These are phyloP conservation scores for Metschnikowia anglica DNA, from an alignment of 805 yeast genomes.

Conservation along the genomic window DNA sequence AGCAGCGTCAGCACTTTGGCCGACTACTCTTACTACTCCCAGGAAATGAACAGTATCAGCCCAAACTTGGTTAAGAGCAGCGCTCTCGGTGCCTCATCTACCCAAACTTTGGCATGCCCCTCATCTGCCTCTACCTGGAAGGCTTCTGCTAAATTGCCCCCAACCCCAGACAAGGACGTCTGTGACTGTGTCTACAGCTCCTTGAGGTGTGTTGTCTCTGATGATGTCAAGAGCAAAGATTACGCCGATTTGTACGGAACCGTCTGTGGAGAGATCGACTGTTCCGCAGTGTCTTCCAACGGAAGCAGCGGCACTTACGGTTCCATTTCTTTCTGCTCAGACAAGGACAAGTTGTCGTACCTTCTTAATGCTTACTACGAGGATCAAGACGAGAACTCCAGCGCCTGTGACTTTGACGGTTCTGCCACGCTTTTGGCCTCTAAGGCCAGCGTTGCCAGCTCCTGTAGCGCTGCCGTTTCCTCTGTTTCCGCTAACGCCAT, in stretches of 20 bases:
- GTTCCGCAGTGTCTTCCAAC: slow-evolving; percentile 60
- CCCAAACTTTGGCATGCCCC: slow-evolving; percentile 58
- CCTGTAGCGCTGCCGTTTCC: slow-evolving; percentile 30
- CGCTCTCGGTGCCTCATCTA: slow-evolving; percentile 24
- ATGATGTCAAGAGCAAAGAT: slow-evolving; percentile 52
- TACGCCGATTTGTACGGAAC: slow-evolving; percentile 57
- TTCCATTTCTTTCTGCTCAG: slow-evolving; percentile 67
- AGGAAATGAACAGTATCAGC: slow-evolving; percentile 34
- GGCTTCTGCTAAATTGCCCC: slow-evolving; percentile 70
- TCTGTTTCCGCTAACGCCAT: slow-evolving; percentile 20
- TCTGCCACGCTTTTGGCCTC: slow-evolving; percentile 49
- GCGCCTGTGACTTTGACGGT: slow-evolving; percentile 32
- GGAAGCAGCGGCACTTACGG: slow-evolving; percentile 71
- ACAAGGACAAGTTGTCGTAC: slow-evolving; percentile 63
- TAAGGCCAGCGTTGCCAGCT: slow-evolving; percentile 28
- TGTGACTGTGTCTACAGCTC: slow-evolving; percentile 65
- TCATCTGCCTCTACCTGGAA: slow-evolving; percentile 55
- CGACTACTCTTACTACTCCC: slow-evolving; percentile 48
- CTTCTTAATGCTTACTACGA: slow-evolving; percentile 62
- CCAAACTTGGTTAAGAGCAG: slow-evolving; percentile 41
- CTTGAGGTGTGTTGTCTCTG: slow-evolving; percentile 58
- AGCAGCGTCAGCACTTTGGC: slow-evolving; percentile 55
- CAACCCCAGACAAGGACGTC: slow-evolving; percentile 65
- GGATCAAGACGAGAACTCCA: slow-evolving; percentile 14
- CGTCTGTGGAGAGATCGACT: slow-evolving; percentile 59